Evolutionary conservation across 208 protist genomes (phyloP), one percentile per base, ranked within the genome.

Genomic region (Porcisia hertigi): DNA sequence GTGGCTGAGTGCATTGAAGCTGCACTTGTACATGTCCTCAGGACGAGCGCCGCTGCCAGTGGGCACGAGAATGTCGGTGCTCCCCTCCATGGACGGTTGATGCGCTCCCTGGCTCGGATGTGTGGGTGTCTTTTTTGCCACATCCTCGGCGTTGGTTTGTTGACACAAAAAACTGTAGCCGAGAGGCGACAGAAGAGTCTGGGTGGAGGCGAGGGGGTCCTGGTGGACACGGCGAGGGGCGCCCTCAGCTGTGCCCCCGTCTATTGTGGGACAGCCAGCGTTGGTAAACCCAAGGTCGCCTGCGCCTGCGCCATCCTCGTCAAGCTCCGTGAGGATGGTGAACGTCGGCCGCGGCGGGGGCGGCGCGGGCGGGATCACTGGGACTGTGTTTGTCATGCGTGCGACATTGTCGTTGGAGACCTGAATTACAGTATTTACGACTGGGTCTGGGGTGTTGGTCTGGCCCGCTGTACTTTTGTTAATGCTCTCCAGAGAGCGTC

Each of bases 261-360:
- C 43, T 45, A 30, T 66, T 11, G 45, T 53, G 12, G 20, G 14
- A 58, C 54, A 36, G 47, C 30, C 41, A 34, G 36, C 55, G 43
- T 62, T 63, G 25, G n/a, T 63, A 5, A 36, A 20, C 36, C 78
- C 39, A 2, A 36, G 16, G 8, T 30, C 12, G 55, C 23, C 25
- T 18, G 30, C 34, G 11, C 23, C 34, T 1, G 69, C 74, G n/a
- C 75, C 75, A 5, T 73, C 73, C 8, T 87, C 77, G 57, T 89
- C 79, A 34, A 86, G 39, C 20, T 83, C 79, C 4, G 87, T 88
- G 67, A 85, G 76, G 70, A 94, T 89, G 30, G 83, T 89, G 55
- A 94, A 58, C 55, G 69, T 87, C 8, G 69, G 76, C 18, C 80
- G 81, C 3, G 71, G 41, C 1, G 60, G 75, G 30, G 55, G 69